Evolutionary conservation across 176 grass and related monocot genomes (phyloP), one percentile per base, ranked within the genome.

Genomic region (Poa annua): DNA sequence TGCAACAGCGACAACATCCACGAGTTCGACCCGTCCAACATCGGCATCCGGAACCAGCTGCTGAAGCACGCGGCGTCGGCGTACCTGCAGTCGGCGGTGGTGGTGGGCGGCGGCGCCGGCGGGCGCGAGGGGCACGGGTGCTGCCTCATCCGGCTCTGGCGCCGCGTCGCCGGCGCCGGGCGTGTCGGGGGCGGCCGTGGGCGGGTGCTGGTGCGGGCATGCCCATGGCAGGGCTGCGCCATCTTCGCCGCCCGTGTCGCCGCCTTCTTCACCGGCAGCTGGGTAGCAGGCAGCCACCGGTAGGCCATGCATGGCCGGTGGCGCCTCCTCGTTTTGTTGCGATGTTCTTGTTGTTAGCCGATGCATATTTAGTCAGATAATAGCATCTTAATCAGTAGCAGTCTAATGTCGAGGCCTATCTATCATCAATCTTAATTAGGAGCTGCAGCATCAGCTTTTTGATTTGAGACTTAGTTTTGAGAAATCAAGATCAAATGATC

Each of bases 1-100:
- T 76, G 76, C 76, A 78, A 49, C 76, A 16, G 42, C 42, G 76
- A 83, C 65, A 78, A 83, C 65, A 78, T 83, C 66, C 78, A 85
- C 67, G 85, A 86, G 44, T 83, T 94, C 64, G 88, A 91, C 82
- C 47, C 90, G 7, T 86, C 88, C 45, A 42, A 86, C 59, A 95
- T 91, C 80, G 82, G 84, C 80, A 91, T 95, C 60, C 61, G 89
- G 41, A 93, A 95, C 87, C 88, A 85, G 48, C 83, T 95, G 15
- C 80, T 98, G 11, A 93, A 89, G 85, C 92, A 93, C 50, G 96
- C 92, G 3, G 91, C 96, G 34, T 95, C 96, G 11, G 91, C 91
- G 59, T 95, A 98, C 88, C 82, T 98, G 49, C 90, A 91, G 84
- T 93, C 96, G 1, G 90, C 92, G 22, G 89, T 84, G 6, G 64